Conservation (phyloP, 306 rosid species). For the Castanea mollissima region DNA sequence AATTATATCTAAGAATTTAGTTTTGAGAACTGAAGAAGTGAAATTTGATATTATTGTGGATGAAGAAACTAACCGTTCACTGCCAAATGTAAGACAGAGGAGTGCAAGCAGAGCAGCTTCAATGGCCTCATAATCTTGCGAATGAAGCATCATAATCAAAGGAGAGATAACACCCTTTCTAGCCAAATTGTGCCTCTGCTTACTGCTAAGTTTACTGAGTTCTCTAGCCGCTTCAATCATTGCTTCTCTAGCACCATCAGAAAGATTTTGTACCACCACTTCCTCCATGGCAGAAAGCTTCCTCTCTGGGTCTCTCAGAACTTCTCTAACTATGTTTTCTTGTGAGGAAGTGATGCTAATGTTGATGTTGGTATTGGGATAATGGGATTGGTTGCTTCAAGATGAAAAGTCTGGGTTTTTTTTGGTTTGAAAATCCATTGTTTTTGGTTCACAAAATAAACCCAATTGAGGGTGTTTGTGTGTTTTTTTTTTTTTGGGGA, state of each 20-base stretch:
- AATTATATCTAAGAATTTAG: not conserved
- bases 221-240: constrained; percentile 59
- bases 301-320: constrained; percentile 8
- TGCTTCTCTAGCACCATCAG: constrained; percentile 43
- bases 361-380: constrained; percentile 19
- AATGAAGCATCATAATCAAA: constrained; percentile 69
- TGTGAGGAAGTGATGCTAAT: constrained; percentile 25
- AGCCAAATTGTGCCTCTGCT: constrained; percentile 57
- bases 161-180: constrained; percentile 57
- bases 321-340: constrained; percentile 5
- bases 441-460: constrained; percentile 23
- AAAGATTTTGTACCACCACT: constrained; percentile 44
- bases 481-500: no score
- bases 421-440: constrained; percentile 64
- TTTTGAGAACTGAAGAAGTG: not conserved
- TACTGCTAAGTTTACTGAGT: constrained; percentile 44
- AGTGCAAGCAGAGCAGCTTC: constrained; percentile 77
- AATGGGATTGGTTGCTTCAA: constrained; percentile 62
- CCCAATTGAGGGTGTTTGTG: no score
- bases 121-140: constrained; percentile 45
- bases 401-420: constrained; percentile 55
- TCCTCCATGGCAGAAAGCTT: constrained; percentile 49
- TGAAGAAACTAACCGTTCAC: constrained; percentile 66
- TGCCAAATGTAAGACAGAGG: constrained; percentile 68
- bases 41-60: not conserved